Evolutionary conservation across 371 early-diverging fungal species (phyloP).

Genomic region (Phascolomyces articulosus): DNA sequence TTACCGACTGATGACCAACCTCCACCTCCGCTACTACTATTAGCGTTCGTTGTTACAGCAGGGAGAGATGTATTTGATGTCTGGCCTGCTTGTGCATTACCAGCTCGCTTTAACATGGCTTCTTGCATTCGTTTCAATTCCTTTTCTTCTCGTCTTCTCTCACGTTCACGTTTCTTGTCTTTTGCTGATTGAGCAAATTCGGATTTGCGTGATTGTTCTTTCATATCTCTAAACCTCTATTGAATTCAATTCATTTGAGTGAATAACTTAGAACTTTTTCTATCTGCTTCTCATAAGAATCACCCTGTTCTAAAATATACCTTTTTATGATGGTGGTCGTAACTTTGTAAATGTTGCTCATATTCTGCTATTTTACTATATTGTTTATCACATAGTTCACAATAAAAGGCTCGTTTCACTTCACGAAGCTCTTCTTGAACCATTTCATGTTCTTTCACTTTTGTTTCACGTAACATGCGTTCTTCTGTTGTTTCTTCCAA

Average conservation of each 20-base stretch:
- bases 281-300: not conserved
- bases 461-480: slow-evolving; percentile 41
- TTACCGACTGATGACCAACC: slow-evolving; percentile 1
- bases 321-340: slow-evolving; percentile 81
- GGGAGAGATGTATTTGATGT: not conserved
- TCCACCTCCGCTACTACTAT: slow-evolving; percentile 11
- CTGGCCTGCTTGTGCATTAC: slow-evolving; percentile 1
- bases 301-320: slow-evolving; percentile 31
- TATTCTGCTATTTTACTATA: slow-evolving; percentile 75
- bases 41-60: slow-evolving; percentile 5
- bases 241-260: not conserved
- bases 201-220: slow-evolving; percentile 54
- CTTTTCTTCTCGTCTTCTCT: slow-evolving; percentile 68
- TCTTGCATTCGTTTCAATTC: slow-evolving; percentile 71
- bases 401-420: slow-evolving; percentile 76
- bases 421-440: slow-evolving; percentile 63
- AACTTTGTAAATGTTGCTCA: slow-evolving; percentile 76
- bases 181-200: slow-evolving; percentile 34
- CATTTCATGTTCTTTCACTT: slow-evolving; percentile 49
- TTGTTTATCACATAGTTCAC: slow-evolving; percentile 80
- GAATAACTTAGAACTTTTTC: no score
- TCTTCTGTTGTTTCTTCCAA: slow-evolving; percentile 68
- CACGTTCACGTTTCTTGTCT: slow-evolving; percentile 65
- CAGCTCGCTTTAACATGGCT: slow-evolving; percentile 58
- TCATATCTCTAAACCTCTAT: slow-evolving; percentile 82